These are phyloP conservation scores for Salix viminalis DNA, from an alignment of 345 rosid species.

Conservation along the genomic window DNA sequence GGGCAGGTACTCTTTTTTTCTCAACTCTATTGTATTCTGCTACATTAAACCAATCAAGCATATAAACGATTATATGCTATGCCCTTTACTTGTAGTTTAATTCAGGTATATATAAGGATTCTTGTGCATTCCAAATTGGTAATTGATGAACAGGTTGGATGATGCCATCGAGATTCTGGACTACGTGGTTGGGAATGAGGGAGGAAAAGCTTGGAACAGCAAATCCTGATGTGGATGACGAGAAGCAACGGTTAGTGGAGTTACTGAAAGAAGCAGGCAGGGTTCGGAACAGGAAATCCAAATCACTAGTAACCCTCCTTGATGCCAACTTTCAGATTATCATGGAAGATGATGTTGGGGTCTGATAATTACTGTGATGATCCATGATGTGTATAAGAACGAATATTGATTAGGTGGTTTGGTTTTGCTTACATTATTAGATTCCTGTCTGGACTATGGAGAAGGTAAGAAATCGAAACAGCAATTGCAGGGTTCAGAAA, in stretches of 20 bases:
- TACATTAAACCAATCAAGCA: neutral
- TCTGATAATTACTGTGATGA: conserved; percentile 22
- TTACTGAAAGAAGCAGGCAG: conserved; percentile 87
- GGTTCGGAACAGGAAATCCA: conserved; percentile 65
- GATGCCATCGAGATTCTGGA: conserved; percentile 92
- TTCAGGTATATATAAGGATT: neutral
- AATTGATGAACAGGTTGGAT: conserved; percentile 47
- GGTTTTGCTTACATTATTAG: conserved; percentile 5
- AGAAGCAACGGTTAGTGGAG: conserved; percentile 65
- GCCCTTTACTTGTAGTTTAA: no score
- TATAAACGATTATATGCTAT: neutral
- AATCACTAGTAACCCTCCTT: conserved; percentile 64
- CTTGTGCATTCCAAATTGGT: neutral
- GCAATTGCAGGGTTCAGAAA: neutral
- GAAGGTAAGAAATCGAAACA: conserved; percentile 2
- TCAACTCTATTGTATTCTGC: neutral
- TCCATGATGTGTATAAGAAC: conserved; percentile 1
- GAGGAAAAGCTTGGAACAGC: conserved; percentile 98
- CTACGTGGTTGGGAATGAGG: conserved; percentile 75
- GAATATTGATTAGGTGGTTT: conserved; percentile 17
- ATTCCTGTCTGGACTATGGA: conserved; percentile 15
- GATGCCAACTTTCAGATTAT: conserved; percentile 32
- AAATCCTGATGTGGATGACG: conserved; percentile 81
- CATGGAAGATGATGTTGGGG: conserved; percentile 31
- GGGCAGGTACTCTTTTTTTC: conserved; percentile 61